Evolutionary conservation across 768 basidiomycete genomes (phyloP).

Genomic region (Suillus subaureus): DNA sequence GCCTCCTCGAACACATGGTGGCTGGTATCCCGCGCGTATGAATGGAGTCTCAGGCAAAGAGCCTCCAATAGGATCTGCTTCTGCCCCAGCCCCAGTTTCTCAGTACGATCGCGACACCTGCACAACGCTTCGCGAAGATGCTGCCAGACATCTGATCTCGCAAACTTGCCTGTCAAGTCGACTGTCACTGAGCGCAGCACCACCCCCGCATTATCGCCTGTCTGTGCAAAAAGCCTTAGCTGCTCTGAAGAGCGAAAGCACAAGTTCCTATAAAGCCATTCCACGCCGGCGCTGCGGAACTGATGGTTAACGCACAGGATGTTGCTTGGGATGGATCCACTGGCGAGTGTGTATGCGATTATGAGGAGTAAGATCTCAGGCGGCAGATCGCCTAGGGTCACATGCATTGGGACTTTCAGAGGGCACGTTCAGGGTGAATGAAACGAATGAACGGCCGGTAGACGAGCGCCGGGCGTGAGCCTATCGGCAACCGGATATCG

Average conservation of each 20-base stretch:
- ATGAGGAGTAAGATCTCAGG: conserved; percentile 25
- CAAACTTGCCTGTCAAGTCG: conserved; percentile 32
- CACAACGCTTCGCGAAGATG: conserved; percentile 29
- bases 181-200: conserved; percentile 30
- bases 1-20: conserved; percentile 35
- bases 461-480: background rate
- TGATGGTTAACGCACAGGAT: conserved; percentile 25
- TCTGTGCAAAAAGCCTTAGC: conserved; percentile 20
- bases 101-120: conserved; percentile 22
- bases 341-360: conserved; percentile 18
- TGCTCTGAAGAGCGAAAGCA: conserved; percentile 27
- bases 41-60: conserved; percentile 42
- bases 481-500: background rate
- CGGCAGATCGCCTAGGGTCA: conserved; percentile 21
- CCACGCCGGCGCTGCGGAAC: conserved; percentile 23
- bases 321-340: conserved; percentile 17
- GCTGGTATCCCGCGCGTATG: conserved; percentile 35
- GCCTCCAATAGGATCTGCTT: conserved; percentile 25
- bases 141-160: conserved; percentile 28
- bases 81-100: conserved; percentile 2
- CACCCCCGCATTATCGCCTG: conserved; percentile 17
- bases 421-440: background rate
- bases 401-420: conserved; percentile 1
- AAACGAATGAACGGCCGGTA: background rate
- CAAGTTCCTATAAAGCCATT: conserved; percentile 28